phyloP scores from a whole-genome alignment of 2,329 filamentous ascomycete genomes.

The Ciborinia camelliae region DNA sequence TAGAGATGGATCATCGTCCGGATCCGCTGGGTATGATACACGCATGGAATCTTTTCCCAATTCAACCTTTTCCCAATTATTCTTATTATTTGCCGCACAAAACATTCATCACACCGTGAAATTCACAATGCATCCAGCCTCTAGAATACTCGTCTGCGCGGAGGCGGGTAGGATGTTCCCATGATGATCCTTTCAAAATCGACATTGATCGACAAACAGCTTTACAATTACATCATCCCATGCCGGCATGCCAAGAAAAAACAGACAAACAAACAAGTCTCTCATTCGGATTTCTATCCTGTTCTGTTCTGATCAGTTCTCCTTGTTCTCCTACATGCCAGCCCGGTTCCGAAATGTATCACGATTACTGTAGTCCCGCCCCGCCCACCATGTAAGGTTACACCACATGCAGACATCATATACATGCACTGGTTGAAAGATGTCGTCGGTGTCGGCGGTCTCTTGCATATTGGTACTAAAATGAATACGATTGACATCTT shows the following conservation, averaged over 20 bases:
- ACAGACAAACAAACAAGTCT: background rate
- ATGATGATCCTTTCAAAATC: background rate
- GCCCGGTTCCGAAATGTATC: background rate
- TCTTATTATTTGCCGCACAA: background rate
- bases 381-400: background rate
- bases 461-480: background rate
- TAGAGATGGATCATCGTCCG: too few relatives aligned
- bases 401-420: background rate
- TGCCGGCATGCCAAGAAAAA: too few relatives aligned
- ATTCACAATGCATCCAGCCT: background rate
- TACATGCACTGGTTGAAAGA: background rate
- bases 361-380: background rate
- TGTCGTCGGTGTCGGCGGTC: background rate
- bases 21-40: background rate
- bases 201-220: background rate
- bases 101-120: background rate
- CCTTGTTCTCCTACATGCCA: background rate
- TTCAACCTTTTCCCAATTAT: too few relatives aligned
- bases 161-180: background rate
- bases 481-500: background rate
- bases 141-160: too few relatives aligned
- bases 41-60: background rate
- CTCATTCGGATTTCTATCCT: too few relatives aligned
- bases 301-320: background rate
- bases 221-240: slow-evolving; percentile 1